Evolutionary conservation across 208 protist species (phyloP), one percentile per base, ranked within the genome.

Genomic region (Strigomonas culicis): DNA sequence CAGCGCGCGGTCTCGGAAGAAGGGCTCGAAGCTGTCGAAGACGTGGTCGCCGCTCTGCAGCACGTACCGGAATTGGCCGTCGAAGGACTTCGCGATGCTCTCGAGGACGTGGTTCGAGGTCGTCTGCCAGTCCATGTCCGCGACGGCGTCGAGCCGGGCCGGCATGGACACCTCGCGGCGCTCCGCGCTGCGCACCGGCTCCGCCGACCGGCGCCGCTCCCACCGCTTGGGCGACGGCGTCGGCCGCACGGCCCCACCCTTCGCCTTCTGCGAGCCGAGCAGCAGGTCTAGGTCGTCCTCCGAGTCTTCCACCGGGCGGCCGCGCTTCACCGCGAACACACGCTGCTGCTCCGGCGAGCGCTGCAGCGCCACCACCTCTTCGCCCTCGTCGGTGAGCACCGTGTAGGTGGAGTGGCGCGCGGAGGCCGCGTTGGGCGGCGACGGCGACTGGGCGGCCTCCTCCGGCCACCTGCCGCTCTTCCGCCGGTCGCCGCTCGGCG

Each of bases 241-340:
- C n/a, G 11, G 41, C 55, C 13, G 46, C 62, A 59, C 51, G 24
- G 71, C 68, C 28, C 77, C 75, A 46, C 75, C 55, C 34, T 66
- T 61, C n/a, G 76, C 86, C 63, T 80, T 63, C 27, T 82, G 65
- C 32, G 72, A 74, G 4, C 86, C 89, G 0, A 95, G 70, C 31
- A 95, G 78, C 43, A 95, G 61, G 0, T 81, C 71, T 24, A 95
- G 75, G 31, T 95, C 89, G 34, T 90, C 85, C 13, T 95, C 89
- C 6, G 84, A 77, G 11, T 83, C 82, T 25, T 84, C 73, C 22
- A 52, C 19, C 15, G 27, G 47, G 19, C 58, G 52, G 11, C 15
- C 55, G 10, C 59, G 58, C 59, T 71, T 64, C 19, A 47, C 58
- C 25, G 44, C 41, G n/a, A 19, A 30, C 1, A 4, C 34, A 7